These are phyloP conservation scores for Nitzschia sp. DNA, from an alignment of 108 stramenopile genomes.

Conservation along the genomic window DNA sequence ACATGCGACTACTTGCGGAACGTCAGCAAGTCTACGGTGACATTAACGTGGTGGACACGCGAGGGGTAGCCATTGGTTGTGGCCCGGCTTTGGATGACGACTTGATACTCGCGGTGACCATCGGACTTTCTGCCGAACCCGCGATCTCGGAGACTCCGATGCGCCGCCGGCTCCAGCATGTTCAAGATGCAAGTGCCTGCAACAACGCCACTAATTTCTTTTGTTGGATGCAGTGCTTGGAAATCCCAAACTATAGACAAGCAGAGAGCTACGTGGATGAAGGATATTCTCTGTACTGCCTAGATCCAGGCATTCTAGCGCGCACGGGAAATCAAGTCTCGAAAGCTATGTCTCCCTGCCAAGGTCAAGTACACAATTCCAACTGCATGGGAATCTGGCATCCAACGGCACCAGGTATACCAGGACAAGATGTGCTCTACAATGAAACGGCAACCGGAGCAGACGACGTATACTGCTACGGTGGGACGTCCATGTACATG, in stretches of 20 bases:
- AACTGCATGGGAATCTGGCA: conserved; percentile 72
- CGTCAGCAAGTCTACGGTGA: not conserved
- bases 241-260: conserved; percentile 58
- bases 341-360: conserved; percentile 56
- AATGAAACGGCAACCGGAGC: conserved; percentile 7
- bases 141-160: conserved; percentile 1
- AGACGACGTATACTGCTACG: conserved; percentile 59
- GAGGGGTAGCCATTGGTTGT: conserved; percentile 45
- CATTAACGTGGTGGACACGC: not conserved
- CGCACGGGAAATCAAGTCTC: conserved; percentile 38
- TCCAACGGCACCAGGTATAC: conserved; percentile 32
- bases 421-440: not conserved
- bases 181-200: conserved; percentile 54
- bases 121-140: not conserved
- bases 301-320: conserved; percentile 59
- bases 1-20: conserved; percentile 4
- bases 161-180: conserved; percentile 54
- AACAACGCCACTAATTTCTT: conserved; percentile 81
- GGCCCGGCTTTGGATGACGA: conserved; percentile 5
- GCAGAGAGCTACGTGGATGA: conserved; percentile 50
- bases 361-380: conserved; percentile 44
- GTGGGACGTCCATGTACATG: conserved; percentile 86
- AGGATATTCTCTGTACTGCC: conserved; percentile 74
- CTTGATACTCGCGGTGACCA: not conserved
- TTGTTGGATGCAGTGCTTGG: conserved; percentile 80